These are phyloP conservation scores for Fusarium ambrosium DNA, from an alignment of 2,329 filamentous ascomycete species.

Conservation along the genomic window DNA sequence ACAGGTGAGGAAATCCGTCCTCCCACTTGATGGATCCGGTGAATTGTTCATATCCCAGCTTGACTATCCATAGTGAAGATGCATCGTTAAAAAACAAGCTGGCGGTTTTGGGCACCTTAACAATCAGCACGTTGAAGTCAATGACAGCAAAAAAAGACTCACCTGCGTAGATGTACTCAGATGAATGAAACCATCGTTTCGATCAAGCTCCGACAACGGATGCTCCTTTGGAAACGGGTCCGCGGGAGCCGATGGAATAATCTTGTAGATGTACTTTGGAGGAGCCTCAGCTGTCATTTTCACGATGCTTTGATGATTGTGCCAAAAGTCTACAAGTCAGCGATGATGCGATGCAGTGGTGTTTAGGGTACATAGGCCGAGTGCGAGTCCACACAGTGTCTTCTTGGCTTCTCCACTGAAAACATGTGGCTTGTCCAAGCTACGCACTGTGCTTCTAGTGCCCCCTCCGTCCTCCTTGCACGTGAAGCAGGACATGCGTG, in stretches of 20 bases:
- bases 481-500: slow-evolving; percentile 29
- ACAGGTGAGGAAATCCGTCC: slow-evolving; percentile 70
- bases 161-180: slow-evolving; percentile 70
- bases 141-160: slow-evolving; percentile 11
- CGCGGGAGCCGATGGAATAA: slow-evolving; percentile 66
- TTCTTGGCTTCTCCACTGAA: neutral
- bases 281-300: slow-evolving; percentile 50
- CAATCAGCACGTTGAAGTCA: neutral
- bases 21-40: slow-evolving; percentile 67
- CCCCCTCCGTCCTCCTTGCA: slow-evolving; percentile 13
- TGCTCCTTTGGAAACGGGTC: slow-evolving; percentile 66
- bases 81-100: slow-evolving; percentile 59
- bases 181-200: slow-evolving; percentile 72
- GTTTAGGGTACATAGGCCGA: slow-evolving; percentile 14
- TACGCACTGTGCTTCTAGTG: slow-evolving; percentile 27
- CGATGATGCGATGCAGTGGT: slow-evolving; percentile 13
- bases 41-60: slow-evolving; percentile 64
- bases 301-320: neutral
- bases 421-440: neutral
- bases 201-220: slow-evolving; percentile 71
- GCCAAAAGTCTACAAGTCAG: neutral
- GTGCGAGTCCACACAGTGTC: slow-evolving; percentile 29
- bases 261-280: slow-evolving; percentile 70
- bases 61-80: slow-evolving; percentile 63
- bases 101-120: slow-evolving; percentile 60